Conservation (phyloP, 352 stramenopile genomes). For the Aphanomyces euteiches region DNA sequence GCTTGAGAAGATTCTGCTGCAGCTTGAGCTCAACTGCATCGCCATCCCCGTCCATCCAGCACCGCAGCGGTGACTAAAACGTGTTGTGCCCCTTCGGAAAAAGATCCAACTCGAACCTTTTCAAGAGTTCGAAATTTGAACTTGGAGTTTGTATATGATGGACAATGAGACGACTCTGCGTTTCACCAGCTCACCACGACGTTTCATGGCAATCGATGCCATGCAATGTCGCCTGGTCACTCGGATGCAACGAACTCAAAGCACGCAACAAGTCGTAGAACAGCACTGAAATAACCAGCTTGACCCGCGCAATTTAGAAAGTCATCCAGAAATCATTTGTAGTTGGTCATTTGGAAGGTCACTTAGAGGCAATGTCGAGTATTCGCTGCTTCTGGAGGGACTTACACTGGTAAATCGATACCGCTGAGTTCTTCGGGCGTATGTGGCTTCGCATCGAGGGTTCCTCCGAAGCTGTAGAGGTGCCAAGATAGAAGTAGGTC, state of each 20-base stretch:
- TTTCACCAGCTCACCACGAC: slow-evolving; percentile 5
- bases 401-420: too few relatives aligned
- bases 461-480: too few relatives aligned
- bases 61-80: neutral
- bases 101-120: neutral
- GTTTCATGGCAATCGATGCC: neutral
- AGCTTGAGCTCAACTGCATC: slow-evolving; percentile 49
- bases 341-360: too few relatives aligned
- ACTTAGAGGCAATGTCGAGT: too few relatives aligned
- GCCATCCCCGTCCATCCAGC: slow-evolving; percentile 31
- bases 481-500: too few relatives aligned
- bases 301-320: too few relatives aligned
- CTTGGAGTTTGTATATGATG: slow-evolving; percentile 6
- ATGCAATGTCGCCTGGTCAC: neutral
- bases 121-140: neutral
- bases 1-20: slow-evolving; percentile 51
- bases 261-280: too few relatives aligned
- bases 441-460: too few relatives aligned
- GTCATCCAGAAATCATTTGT: too few relatives aligned
- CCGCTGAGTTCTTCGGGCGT: too few relatives aligned
- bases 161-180: neutral
- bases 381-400: too few relatives aligned
- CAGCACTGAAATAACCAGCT: too few relatives aligned
- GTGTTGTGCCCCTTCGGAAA: neutral
- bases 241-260: neutral